Conservation (phyloP, 1,284 basidiomycete genomes). For the Moesziomyces globuligerus region DNA sequence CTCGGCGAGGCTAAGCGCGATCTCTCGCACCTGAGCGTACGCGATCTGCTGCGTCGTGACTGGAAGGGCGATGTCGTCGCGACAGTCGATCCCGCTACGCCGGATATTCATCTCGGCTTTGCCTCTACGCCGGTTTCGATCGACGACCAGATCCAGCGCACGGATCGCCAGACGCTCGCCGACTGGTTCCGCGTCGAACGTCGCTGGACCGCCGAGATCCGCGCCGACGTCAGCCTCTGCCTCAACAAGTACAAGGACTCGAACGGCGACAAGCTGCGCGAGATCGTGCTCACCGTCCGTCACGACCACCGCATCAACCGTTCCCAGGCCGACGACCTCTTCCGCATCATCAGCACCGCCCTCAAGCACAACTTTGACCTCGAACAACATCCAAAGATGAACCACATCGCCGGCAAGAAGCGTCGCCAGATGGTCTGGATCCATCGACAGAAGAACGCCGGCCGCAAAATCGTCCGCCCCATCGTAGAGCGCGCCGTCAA, state of each 20-base stretch:
- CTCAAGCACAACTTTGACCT: slow-evolving; percentile 27
- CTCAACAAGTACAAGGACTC: slow-evolving; percentile 52
- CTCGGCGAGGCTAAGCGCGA: slow-evolving; percentile 61
- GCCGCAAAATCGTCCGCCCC: slow-evolving; percentile 55
- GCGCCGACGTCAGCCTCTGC: slow-evolving; percentile 50
- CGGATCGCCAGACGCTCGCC: slow-evolving; percentile 37
- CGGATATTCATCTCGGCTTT: slow-evolving; percentile 64
- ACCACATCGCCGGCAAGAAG: not conserved
- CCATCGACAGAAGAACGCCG: slow-evolving; percentile 36
- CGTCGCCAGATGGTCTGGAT: slow-evolving; percentile 50
- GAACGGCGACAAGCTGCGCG: slow-evolving; percentile 33
- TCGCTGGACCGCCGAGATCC: slow-evolving; percentile 56
- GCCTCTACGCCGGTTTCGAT: slow-evolving; percentile 66
- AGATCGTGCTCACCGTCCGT: slow-evolving; percentile 52
- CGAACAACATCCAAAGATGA: slow-evolving; percentile 16
- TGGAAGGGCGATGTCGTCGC: slow-evolving; percentile 67
- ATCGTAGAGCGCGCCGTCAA: slow-evolving; percentile 57
- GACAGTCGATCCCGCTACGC: slow-evolving; percentile 55
- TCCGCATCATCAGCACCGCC: slow-evolving; percentile 31
- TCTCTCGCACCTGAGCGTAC: slow-evolving; percentile 60
- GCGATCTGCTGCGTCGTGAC: slow-evolving; percentile 66
- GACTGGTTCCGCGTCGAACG: slow-evolving; percentile 64
- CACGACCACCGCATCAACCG: slow-evolving; percentile 40
- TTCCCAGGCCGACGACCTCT: slow-evolving; percentile 49
- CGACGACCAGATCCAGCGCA: slow-evolving; percentile 63